These are phyloP conservation scores for Amauroascus niger DNA, from an alignment of 2,329 filamentous ascomycete genomes.

Conservation along the genomic window DNA sequence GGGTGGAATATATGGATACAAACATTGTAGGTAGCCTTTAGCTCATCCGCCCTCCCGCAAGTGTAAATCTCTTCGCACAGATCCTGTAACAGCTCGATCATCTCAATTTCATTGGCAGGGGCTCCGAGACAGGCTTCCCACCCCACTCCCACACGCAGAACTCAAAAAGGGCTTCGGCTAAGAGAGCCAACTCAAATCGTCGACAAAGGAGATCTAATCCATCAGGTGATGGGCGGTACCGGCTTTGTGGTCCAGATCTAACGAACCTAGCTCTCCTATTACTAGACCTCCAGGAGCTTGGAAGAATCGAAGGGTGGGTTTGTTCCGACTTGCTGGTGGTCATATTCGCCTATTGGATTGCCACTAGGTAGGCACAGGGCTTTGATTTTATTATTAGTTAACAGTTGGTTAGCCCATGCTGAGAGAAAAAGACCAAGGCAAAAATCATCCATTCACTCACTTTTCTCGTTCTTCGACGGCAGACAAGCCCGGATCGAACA, in stretches of 20 bases:
- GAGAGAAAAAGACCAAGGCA: too few species aligned
- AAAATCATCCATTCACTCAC: too few species aligned
- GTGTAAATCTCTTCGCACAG: constrained; percentile 11
- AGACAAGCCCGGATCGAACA: too few species aligned
- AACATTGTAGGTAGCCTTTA: background rate
- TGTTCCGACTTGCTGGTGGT: too few species aligned
- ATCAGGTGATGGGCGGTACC: background rate
- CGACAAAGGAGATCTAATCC: background rate
- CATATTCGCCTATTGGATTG: too few species aligned
- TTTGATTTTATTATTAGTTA: too few species aligned
- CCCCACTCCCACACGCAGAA: constrained; percentile 7
- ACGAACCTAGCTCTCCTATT: background rate
- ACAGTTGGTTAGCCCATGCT: too few species aligned
- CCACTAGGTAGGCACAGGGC: too few species aligned
- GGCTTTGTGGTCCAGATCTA: background rate
- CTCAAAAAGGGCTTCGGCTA: constrained; percentile 8
- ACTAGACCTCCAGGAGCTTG: too few species aligned
- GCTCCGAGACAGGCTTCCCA: constrained; percentile 7
- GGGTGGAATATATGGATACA: background rate
- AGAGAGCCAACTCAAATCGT: background rate
- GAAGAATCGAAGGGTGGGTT: too few species aligned
- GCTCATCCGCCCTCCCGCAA: constrained; percentile 10
- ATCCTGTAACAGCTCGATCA: constrained; percentile 1
- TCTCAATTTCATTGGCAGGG: constrained; percentile 7
- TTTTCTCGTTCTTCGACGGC: too few species aligned